Base-by-base conservation (phyloP, 73 alveolate species). In the Paramecium bursaria region DNA sequence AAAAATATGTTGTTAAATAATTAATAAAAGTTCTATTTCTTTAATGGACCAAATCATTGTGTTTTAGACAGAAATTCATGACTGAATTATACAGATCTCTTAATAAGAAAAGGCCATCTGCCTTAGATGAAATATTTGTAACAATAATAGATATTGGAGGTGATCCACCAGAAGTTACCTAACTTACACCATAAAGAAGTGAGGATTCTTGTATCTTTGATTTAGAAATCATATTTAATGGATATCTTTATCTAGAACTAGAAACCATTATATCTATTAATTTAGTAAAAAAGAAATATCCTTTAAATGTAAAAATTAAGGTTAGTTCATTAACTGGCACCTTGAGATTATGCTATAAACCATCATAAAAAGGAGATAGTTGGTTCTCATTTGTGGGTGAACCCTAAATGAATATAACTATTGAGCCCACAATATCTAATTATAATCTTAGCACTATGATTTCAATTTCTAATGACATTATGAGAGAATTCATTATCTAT, bases 81-180 rank as follows among this genome's bases (percentile, higher is more conserved):
- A 57, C 76, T 29, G 76, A 57, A 57, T 3, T 57, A 26, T 57
- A 57, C 3, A 57, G 76, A 27, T 57, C 76, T 29, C 31, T 57
- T 5, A 57, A 57, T 57, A 57, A 57, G 14, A 57, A 57, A 31
- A 23, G 76, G 31, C 76, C 76, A 11, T 26, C 50, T 0, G 26
- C 26, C 13, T 57, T 57, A 29, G 76, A 57, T 57, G 76, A 57
- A 27, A 57, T 57, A 7, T 57, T 25, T 57, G 76, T 57, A 29
- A 57, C 76, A 11, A 25, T 26, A 17, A 57, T 57, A 26, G 76
- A 57, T 11, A 57, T 57, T 29, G 76, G 76, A 57, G 76, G 76
- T n/a, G 76, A 57, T 29, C 76, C 76, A 7, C 76, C 76, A 26
- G 76, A 57, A 10, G 76, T 57, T n/a, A n/a, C n/a, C n/a, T n/a